Conservation (phyloP, 2,329 filamentous ascomycete genomes). For the Epichloe glyceriae region DNA sequence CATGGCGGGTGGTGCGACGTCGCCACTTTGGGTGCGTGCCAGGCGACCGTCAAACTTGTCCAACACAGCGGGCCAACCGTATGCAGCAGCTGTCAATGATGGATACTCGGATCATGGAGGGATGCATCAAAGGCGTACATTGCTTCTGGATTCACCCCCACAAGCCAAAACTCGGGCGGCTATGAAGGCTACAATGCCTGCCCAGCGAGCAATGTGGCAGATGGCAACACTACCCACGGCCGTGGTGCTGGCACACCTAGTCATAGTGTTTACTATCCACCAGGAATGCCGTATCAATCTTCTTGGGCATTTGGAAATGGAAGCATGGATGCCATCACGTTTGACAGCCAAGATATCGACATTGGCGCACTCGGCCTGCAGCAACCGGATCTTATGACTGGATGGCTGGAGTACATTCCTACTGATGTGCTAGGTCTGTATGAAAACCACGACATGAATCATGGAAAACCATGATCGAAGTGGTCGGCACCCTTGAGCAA, state of each 20-base stretch:
- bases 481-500: neutral
- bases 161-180: constrained; percentile 27
- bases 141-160: constrained; percentile 24
- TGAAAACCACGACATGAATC: constrained; percentile 22
- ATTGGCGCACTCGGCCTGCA: constrained; percentile 49
- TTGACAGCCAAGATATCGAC: constrained; percentile 66
- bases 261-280: constrained; percentile 15
- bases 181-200: constrained; percentile 33
- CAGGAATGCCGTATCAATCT: constrained; percentile 16
- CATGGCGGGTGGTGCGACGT: constrained; percentile 34
- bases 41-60: constrained; percentile 15
- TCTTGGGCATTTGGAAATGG: constrained; percentile 20
- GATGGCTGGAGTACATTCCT: constrained; percentile 62
- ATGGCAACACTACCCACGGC: constrained; percentile 9
- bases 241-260: neutral
- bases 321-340: constrained; percentile 46
- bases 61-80: constrained; percentile 9
- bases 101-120: constrained; percentile 11
- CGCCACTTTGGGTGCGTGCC: constrained; percentile 19
- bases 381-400: constrained; percentile 52
- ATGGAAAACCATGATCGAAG: constrained; percentile 9
- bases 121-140: constrained; percentile 22
- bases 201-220: constrained; percentile 27
- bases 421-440: constrained; percentile 50
- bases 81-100: constrained; percentile 18